Evolutionary conservation across 169 alveolate genomes (phyloP), one percentile per base, ranked within the genome.

Genomic region (Plasmodium coatneyi): DNA sequence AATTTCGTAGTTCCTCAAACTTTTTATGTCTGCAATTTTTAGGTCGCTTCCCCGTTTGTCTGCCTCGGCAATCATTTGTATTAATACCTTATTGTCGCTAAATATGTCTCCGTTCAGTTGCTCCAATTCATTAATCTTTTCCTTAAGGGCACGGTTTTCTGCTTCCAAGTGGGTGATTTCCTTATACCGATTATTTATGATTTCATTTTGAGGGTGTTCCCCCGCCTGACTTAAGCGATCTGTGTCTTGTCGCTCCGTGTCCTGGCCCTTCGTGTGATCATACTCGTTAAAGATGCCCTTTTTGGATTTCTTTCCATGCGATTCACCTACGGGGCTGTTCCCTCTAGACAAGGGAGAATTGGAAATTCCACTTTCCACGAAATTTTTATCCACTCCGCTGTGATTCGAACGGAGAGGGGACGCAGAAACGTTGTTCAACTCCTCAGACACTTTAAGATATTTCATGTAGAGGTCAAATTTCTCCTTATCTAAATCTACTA

Each of bases 391-490:
- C 32, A 7, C 76, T 66, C 43, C 3, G 9, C 70, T 78, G 1
- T n/a, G 32, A 39, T 87, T 66, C 34, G 32, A 60, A 76, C 76
- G 39, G 49, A 87, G 14, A 3, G 70, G 60, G n/a, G 84, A 76
- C 10, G 66, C 71, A 1, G 86, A 10, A 32, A 87, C 14, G 30
- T 87, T 78, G 32, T 87, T 87, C 22, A 87, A 70, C 3, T 87
- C 90, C 39, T 87, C 90, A 28, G 84, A 60, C 4, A 34, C 49
- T 79, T 87, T 87, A 25, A 87, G 52, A 60, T 56, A 87, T 41
- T 87, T 87, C 90, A 79, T 87, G 32, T 78, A 87, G 46, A 87
- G 49, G 71, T 87, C 93, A 36, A 87, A n/a, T 34, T 87, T 87
- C 60, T 87, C 93, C 52, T 87, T 87, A 32, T 87, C 93, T 32